Evolutionary conservation across 352 stramenopile species (phyloP).

Genomic region (Phytopythium chamaehyphon): DNA sequence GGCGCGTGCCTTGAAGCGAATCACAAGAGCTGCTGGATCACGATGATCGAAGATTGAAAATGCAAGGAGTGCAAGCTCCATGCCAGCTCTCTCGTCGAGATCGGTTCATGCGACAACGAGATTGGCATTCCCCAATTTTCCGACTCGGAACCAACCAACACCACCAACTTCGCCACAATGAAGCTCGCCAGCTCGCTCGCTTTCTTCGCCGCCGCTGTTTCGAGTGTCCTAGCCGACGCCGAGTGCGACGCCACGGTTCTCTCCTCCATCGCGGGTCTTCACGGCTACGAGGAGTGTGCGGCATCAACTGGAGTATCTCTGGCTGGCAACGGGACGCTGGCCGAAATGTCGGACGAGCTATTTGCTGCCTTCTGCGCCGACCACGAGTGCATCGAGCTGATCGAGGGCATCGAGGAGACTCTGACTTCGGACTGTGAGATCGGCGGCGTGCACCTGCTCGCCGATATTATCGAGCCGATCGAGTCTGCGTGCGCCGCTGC

Average conservation of each 20-base stretch:
- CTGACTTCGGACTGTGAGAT: conserved; percentile 12
- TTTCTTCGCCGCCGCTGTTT: conserved; percentile 2
- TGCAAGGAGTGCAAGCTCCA: not conserved
- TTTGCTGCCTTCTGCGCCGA: conserved; percentile 11
- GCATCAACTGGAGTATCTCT: not conserved
- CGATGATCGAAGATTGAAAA: too few species aligned
- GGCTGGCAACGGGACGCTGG: not conserved
- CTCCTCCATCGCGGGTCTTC: not conserved
- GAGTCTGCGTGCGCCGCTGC: conserved; percentile 6
- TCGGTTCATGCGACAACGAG: too few species aligned
- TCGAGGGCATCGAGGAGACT: conserved; percentile 1
- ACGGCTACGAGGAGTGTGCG: conserved; percentile 3
- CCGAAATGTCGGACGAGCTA: not conserved
- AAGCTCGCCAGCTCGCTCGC: conserved; percentile 10
- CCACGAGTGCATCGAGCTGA: conserved; percentile 8
- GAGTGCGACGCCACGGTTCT: conserved; percentile 1
- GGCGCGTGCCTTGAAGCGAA: too few species aligned
- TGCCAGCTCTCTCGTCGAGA: not conserved
- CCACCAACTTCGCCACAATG: conserved; percentile 7
- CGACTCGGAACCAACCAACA: not conserved
- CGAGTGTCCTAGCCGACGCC: not conserved
- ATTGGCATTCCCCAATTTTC: conserved; percentile 14
- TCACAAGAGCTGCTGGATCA: too few species aligned
- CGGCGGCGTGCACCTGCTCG: conserved; percentile 8
- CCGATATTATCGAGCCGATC: conserved; percentile 12